Evolutionary conservation across 805 yeast genomes (phyloP).

Genomic region (Blastobotrys americana): DNA sequence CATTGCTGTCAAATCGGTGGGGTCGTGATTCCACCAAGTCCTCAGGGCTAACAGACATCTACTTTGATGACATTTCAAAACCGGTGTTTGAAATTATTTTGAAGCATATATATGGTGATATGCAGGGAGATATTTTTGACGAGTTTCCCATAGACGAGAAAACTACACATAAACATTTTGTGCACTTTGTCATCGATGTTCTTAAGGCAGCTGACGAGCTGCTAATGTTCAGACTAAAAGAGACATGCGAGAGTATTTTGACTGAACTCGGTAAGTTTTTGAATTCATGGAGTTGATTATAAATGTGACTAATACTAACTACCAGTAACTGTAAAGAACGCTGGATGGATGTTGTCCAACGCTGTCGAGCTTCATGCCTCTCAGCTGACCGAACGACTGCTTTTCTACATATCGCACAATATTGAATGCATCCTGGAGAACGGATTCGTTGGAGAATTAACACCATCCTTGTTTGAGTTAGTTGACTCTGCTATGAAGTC

Average conservation of each 20-base stretch:
- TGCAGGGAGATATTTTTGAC: conserved; percentile 28
- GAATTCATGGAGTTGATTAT: conserved; percentile 30
- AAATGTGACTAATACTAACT: neutral
- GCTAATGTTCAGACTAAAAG: conserved; percentile 50
- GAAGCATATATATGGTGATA: conserved; percentile 51
- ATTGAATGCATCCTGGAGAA: conserved; percentile 55
- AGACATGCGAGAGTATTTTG: conserved; percentile 47
- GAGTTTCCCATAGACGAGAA: conserved; percentile 14
- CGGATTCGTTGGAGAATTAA: conserved; percentile 11
- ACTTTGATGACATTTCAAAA: conserved; percentile 38
- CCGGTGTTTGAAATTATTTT: conserved; percentile 44
- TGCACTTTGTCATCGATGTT: conserved; percentile 49
- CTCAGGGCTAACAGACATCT: conserved; percentile 8
- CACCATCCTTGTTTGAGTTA: conserved; percentile 4
- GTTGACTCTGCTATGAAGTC: conserved; percentile 11
- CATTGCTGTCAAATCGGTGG: conserved; percentile 54
- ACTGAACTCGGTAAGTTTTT: conserved; percentile 45
- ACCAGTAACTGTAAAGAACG: conserved; percentile 45
- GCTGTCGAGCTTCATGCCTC: conserved; percentile 46
- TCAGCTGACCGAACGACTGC: conserved; percentile 51
- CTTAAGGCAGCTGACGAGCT: conserved; percentile 59
- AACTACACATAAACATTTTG: conserved; percentile 35
- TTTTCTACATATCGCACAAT: conserved; percentile 63
- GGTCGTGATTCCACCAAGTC: conserved; percentile 10
- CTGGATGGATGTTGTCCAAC: conserved; percentile 46